These are phyloP conservation scores for Avicennia marina DNA, from an alignment of 257 asterid species.

Conservation along the genomic window DNA sequence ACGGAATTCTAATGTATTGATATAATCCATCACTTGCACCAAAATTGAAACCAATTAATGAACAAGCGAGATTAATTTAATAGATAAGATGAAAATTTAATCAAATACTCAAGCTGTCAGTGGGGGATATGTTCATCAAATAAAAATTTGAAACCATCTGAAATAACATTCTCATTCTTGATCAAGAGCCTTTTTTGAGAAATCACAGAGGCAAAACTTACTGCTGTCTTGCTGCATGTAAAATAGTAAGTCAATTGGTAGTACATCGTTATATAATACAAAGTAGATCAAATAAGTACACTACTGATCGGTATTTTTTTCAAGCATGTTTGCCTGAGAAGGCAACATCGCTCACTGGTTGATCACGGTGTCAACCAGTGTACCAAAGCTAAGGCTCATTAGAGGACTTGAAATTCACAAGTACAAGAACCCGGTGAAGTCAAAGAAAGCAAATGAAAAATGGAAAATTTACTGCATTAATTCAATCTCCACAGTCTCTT, in stretches of 20 bases:
- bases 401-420: conserved; percentile 22
- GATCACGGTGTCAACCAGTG: conserved; percentile 7
- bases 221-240: background rate
- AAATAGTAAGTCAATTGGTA: conserved; percentile 13
- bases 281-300: conserved; percentile 23
- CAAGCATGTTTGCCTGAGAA: conserved; percentile 11
- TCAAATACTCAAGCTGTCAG: too few relatives aligned
- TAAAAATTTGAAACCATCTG: too few relatives aligned
- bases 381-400: conserved; percentile 14
- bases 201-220: background rate
- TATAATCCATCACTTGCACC: too few relatives aligned
- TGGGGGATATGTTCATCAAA: too few relatives aligned
- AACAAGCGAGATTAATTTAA: too few relatives aligned
- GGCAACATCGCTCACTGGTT: conserved; percentile 7
- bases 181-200: too few relatives aligned
- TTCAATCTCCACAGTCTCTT: conserved; percentile 15
- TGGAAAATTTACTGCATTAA: conserved; percentile 2
- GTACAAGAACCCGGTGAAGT: conserved; percentile 23
- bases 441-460: conserved; percentile 12
- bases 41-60: too few relatives aligned
- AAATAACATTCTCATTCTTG: too few relatives aligned
- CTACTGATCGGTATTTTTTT: conserved; percentile 4
- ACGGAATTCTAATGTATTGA: too few relatives aligned
- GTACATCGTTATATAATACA: conserved; percentile 23
- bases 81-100: too few relatives aligned